Evolutionary conservation across 1,284 basidiomycete species (phyloP).

Genomic region (Rhizopogon parksii): DNA sequence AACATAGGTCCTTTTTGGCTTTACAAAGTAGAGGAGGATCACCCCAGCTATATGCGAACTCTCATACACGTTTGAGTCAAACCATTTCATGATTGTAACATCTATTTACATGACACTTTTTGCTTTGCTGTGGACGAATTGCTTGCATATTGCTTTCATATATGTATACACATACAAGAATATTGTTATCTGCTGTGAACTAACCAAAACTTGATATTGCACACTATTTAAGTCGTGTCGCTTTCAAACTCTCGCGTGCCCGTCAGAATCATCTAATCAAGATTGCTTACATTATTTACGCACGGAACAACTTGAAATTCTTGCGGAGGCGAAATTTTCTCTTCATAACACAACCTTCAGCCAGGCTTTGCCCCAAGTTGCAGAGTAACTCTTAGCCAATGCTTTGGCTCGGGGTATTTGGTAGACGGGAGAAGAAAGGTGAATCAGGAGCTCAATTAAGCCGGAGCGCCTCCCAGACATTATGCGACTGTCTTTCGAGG

Average conservation of each 20-base stretch:
- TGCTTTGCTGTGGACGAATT: not conserved
- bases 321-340: not conserved
- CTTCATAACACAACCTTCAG: slow-evolving; percentile 27
- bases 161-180: not conserved
- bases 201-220: not conserved
- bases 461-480: slow-evolving; percentile 59
- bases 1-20: slow-evolving; percentile 27
- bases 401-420: slow-evolving; percentile 44
- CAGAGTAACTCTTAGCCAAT: slow-evolving; percentile 36
- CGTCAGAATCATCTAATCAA: not conserved
- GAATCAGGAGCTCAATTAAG: slow-evolving; percentile 62
- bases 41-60: slow-evolving; percentile 10
- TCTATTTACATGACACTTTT: not conserved
- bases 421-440: slow-evolving; percentile 36
- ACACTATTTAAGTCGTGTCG: not conserved
- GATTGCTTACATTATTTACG: not conserved
- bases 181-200: not conserved
- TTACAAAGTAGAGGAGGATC: slow-evolving; percentile 19
- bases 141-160: not conserved
- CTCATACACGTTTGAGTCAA: slow-evolving; percentile 7
- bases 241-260: no score
- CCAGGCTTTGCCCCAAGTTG: slow-evolving; percentile 27
- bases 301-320: not conserved
- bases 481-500: slow-evolving; percentile 32
- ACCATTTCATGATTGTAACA: not conserved